Conservation (phyloP, 148 eudicot species). For the Rhododendron williamsianum region DNA sequence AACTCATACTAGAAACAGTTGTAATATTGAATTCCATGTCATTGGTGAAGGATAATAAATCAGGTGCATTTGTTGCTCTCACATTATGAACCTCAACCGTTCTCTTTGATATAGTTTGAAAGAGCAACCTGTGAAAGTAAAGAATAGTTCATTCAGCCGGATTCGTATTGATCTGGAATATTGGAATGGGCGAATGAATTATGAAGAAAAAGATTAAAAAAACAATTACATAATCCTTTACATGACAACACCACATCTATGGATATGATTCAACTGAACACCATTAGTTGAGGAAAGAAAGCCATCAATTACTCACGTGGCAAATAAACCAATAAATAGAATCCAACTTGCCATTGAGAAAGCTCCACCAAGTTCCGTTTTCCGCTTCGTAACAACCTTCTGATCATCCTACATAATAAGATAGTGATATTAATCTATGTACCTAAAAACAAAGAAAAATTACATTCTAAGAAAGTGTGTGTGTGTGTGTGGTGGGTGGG, state of each 20-base stretch:
- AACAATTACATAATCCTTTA: not conserved
- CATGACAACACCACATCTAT: not conserved
- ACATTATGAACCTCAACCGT: conserved; percentile 80
- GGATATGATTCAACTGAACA: conserved; percentile 3
- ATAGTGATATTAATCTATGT: not conserved
- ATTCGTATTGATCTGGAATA: not conserved
- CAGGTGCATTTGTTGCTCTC: conserved; percentile 79
- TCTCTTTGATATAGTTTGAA: conserved; percentile 70
- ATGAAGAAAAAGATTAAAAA: not conserved
- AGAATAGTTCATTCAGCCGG: not conserved
- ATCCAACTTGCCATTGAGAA: conserved; percentile 94
- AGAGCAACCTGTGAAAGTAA: conserved; percentile 59
- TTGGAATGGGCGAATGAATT: not conserved
- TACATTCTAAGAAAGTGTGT: not conserved
- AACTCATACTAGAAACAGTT: conserved; percentile 75
- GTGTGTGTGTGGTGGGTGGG: not conserved
- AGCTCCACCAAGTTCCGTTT: conserved; percentile 95
- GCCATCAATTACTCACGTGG: conserved; percentile 64
- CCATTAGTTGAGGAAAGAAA: not conserved
- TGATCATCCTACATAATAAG: conserved; percentile 59
- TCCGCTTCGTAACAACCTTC: conserved; percentile 73
- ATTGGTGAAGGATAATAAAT: conserved; percentile 63
- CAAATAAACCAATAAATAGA: conserved; percentile 78
- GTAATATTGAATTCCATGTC: conserved; percentile 90
- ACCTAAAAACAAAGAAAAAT: not conserved